Base-by-base conservation (phyloP, 495 filamentous ascomycete species). In the Bathelium albidoporum region DNA sequence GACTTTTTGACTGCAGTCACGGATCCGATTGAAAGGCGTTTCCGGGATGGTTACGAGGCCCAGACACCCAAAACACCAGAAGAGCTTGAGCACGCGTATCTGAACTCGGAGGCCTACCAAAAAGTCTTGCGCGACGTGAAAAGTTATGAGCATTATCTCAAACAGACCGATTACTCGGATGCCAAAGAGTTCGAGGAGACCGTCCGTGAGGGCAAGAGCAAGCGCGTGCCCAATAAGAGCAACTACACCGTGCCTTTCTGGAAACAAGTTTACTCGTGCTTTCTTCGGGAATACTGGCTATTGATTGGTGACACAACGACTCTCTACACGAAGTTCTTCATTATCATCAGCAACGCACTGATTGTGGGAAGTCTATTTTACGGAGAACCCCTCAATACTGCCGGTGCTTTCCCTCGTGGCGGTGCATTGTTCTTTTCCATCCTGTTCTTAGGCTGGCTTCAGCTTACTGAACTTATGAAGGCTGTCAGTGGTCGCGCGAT, bases 1-100 rank as follows among this genome's bases (percentile, higher is more conserved):
- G 87, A 89, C 66, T 81, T 91, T 76, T 74, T 94, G 20, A 92
- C 89, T 16, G 84, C 87, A 9, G 77, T 91, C 29, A 90, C 89
- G n/a, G 88, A 89, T 69, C 82, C 85, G 2, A 78, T 79, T n/a
- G 87, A 89, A 62, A 79, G 89, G 20, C 76, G 80, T 20, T 83
- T 87, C 64, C 83, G 85, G 18, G 75, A 78, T 11, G 89, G 87
- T 3, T 83, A 80, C 64, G 87, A 90, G 67, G 78, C 72, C 5
- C 82, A 80, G 41, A 77, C 84, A 61, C 79, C 90, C 39, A 78
- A 85, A 74, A 83, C 87, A 32, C 70, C 85, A 29, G 73, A 82
- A 74, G 79, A 88, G 71, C 73, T 93, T 59, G 80, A 90, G 75
- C 68, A 71, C 20, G 78, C 81, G 2, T 90, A 87, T 73, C 73